Percentiles rank a stretch among this genome's conserved stretches.
Evolutionary conservation across 768 basidiomycete genomes (phyloP).

Genomic region (Clitopilus hobsonii): DNA sequence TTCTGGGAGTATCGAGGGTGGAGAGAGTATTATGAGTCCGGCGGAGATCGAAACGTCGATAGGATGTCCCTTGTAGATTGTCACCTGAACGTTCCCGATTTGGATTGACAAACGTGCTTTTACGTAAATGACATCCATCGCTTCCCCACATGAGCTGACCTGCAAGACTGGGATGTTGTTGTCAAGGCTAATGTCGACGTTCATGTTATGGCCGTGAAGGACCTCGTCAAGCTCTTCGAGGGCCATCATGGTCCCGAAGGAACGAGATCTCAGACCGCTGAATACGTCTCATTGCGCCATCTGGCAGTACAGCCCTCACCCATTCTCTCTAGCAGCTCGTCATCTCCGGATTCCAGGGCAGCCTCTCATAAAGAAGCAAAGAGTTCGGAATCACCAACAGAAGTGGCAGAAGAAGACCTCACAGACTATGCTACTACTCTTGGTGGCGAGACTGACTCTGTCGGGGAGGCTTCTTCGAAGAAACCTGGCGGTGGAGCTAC

Average conservation of each 20-base stretch:
- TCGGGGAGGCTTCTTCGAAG: neutral
- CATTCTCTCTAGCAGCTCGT: too few species aligned
- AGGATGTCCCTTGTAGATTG: too few species aligned
- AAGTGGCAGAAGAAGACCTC: neutral
- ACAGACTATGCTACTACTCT: neutral
- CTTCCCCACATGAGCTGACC: neutral
- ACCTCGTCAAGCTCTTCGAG: slow-evolving; percentile 28
- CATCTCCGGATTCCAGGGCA: too few species aligned
- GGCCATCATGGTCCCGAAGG: neutral
- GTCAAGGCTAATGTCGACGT: slow-evolving; percentile 2
- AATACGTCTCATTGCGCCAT: too few species aligned
- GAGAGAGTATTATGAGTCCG: neutral
- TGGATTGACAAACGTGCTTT: neutral
- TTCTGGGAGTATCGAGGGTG: neutral
- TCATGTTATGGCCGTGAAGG: slow-evolving; percentile 27
- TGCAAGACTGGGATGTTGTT: neutral
- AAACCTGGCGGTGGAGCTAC: too few species aligned
- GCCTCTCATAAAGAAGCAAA: neutral
- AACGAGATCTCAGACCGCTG: too few species aligned
- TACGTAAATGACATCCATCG: neutral
- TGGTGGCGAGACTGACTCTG: neutral
- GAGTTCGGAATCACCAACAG: neutral
- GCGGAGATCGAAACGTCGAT: too few species aligned
- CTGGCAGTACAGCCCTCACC: too few species aligned
- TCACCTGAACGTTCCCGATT: neutral